Evolutionary conservation across 805 yeast genomes (phyloP).

Genomic region (Candida sanyiensis): DNA sequence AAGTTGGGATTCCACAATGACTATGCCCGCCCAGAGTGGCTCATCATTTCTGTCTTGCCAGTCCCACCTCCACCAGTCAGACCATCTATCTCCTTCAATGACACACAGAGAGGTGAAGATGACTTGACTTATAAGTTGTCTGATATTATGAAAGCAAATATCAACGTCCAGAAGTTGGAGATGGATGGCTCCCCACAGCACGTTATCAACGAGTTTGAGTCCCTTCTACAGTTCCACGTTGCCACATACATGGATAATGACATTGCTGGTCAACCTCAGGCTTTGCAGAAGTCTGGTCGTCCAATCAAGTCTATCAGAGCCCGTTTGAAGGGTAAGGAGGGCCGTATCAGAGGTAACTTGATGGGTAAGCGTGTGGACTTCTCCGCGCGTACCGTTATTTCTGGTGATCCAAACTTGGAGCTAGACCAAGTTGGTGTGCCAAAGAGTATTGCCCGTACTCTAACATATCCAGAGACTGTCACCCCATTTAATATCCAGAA

Average conservation of each 20-base stretch:
- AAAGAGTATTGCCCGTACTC: constrained; percentile 88
- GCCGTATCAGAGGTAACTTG: constrained; percentile 95
- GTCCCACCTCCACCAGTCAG: constrained; percentile 99
- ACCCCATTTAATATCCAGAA: constrained; percentile 96
- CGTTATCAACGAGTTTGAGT: constrained; percentile 93
- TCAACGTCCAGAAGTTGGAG: constrained; percentile 93
- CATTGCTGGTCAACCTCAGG: constrained; percentile 99
- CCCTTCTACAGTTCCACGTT: constrained; percentile 91
- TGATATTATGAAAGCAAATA: constrained; percentile 93
- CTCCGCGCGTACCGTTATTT: constrained; percentile 97
- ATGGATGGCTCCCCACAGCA: constrained; percentile 99
- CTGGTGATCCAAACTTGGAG: constrained; percentile 98
- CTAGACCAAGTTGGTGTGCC: constrained; percentile 99
- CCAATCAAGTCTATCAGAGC: constrained; percentile 98
- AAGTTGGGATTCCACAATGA: constrained; percentile 89
- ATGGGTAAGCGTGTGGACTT: constrained; percentile 99
- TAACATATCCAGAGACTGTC: constrained; percentile 95
- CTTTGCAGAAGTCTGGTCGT: constrained; percentile 96
- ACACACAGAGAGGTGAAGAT: constrained; percentile 98
- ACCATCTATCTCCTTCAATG: constrained; percentile 96
- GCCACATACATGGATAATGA: constrained; percentile 99
- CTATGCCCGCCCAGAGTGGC: constrained; percentile 98
- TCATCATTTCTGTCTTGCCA: constrained; percentile 93
- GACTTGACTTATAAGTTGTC: constrained; percentile 97
- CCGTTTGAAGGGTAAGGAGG: constrained; percentile 99